Evolutionary conservation across 768 basidiomycete species (phyloP), one percentile per base, ranked within the genome.

Genomic region (Imleria badia): DNA sequence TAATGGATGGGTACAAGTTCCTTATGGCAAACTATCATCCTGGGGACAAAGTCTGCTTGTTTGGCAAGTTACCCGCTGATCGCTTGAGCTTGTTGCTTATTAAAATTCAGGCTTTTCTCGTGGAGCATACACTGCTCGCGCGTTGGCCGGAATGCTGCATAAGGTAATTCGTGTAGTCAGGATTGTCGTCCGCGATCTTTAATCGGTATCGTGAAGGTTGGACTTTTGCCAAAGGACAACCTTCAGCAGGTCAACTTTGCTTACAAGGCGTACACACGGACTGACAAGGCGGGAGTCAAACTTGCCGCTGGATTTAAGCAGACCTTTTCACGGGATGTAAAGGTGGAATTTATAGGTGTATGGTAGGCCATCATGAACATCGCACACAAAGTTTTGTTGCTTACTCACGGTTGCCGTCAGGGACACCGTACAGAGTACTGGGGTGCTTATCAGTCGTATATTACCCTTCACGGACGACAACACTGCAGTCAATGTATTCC

Each of bases 381-480:
- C 5, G 5, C 39, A 22, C 17, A 15, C 9, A n/a, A 17, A 14
- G 45, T 12, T 40, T 20, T 31, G 39, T 55, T 30, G 4, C 43
- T 59, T 29, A 68, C 30, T 23, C 26, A 26, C 3, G 26, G 4
- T 26, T 38, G 17, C 39, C 19, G 6, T 36, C 50, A 81, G 89
- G 90, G 90, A 93, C 54, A 93, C 90, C 0, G 89, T 93, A 4
- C 75, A 85, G 9, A 87, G 87, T 49, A 89, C 89, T 20, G 91
- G 91, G 0, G 60, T 87, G 1, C 52, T 92, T n/a, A 72, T 76
- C 71, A 73, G 78, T 3, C 75, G 79, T 10, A 78, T 74, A 2
- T 72, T 92, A 26, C 91, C 91, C 0, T 92, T 90, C 59, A 83
- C 85, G 1, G 75, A 75, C 42, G 76, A 79, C 17, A 87, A 90